Evolutionary conservation across 768 basidiomycete species (phyloP).

Genomic region (Tricholoma hemisulphureum): DNA sequence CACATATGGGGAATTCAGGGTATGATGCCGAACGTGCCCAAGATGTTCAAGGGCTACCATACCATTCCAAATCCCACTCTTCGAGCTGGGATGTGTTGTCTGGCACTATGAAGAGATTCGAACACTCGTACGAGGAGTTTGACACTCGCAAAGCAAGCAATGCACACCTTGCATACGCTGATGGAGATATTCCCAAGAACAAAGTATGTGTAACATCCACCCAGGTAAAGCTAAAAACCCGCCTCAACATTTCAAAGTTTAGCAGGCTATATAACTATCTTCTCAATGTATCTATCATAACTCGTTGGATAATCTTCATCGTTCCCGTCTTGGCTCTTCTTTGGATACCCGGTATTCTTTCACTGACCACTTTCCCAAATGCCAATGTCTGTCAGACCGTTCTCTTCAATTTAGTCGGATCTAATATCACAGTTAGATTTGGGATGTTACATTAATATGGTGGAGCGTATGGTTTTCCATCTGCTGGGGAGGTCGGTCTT

Average conservation of each 20-base stretch:
- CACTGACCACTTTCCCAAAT: conserved; percentile 46
- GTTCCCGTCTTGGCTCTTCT: conserved; percentile 64
- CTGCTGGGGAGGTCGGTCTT: conserved; percentile 63
- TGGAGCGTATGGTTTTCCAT: conserved; percentile 87
- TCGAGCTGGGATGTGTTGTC: conserved; percentile 52
- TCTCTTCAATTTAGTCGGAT: conserved; percentile 1
- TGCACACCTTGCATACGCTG: conserved; percentile 53
- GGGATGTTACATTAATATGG: conserved; percentile 62
- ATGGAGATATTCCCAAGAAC: conserved; percentile 60
- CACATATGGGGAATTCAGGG: not conserved
- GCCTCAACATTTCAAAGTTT: conserved; percentile 49
- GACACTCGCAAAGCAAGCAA: conserved; percentile 52
- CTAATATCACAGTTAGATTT: conserved; percentile 37
- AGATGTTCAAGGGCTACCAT: conserved; percentile 7
- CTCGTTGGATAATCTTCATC: conserved; percentile 80
- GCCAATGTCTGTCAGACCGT: conserved; percentile 43
- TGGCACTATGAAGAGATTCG: conserved; percentile 48
- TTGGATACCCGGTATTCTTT: conserved; percentile 77
- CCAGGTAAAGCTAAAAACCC: not conserved
- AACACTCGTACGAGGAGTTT: conserved; percentile 57
- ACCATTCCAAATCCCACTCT: conserved; percentile 19
- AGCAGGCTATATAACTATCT: conserved; percentile 70
- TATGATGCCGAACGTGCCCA: conserved; percentile 28
- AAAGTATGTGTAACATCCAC: conserved; percentile 36
- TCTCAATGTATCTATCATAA: conserved; percentile 70